Base-by-base conservation (phyloP, 1,139 yeast genomes). In the Hemisphaericaspora xylanilytica region DNA sequence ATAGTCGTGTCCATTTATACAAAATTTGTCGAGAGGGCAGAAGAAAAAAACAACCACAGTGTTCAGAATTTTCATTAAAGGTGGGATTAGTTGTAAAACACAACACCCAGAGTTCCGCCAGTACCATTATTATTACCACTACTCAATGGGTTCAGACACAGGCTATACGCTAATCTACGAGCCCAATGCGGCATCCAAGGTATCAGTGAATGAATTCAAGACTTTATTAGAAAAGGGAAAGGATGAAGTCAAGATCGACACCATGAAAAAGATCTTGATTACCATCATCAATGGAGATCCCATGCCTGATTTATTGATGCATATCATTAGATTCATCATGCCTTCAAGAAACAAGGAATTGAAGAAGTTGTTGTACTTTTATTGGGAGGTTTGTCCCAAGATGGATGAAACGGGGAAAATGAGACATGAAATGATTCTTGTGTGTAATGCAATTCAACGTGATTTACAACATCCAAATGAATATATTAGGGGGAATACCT, bases 371-470 rank as follows among this genome's bases (percentile, higher is more conserved):
- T 72, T 94, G 50, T 94, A 92, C 58, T 88, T 89, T 58, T 94
- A 94, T 70, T 94, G 98, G 98, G 99, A 94, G 64, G 88, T 90
- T 41, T 94, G 96, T 59, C 95, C 97, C 40, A 94, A 94, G 66
- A 73, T 83, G 52, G 95, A 88, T 53, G 73, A 78, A 35, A 83
- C 84, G 38, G 98, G 98, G 5, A 87, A 87, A 61, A 79, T 94
- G 73, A 87, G 89, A 69, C 97, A 90, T 63, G 99, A 94, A 67
- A 92, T 94, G 97, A 92, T 94, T 66, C 79, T 94, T 51, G 98
- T 92, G 37, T 92, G 97, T 70, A 94, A 94, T 61, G 97, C 97
- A 40, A 88, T 94, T 55, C 95, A 94, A 64, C 89, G 92, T 64
- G 99, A 94, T 62, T 76, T 94, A 52, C 97, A 90, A 65, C 98